Conservation (phyloP, 805 yeast genomes). For the Millerozyma acaciae region DNA sequence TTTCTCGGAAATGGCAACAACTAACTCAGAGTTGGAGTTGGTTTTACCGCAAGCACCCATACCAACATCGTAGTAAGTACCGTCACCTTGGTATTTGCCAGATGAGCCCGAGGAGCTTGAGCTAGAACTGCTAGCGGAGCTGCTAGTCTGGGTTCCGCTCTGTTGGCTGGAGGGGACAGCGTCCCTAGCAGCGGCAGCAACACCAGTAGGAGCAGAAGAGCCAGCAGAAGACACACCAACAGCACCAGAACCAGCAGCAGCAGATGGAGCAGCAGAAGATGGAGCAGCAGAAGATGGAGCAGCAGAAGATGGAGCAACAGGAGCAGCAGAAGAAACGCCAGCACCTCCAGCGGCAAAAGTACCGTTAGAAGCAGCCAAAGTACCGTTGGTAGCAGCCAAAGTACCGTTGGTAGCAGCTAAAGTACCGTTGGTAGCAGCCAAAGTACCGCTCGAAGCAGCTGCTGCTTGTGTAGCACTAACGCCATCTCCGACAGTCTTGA, state of each 20-base stretch:
- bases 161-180: slow-evolving; percentile 8
- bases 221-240: slow-evolving; percentile 7
- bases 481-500: slow-evolving; percentile 6
- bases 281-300: slow-evolving; percentile 9
- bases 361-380: too few species aligned
- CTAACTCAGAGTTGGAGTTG: slow-evolving; percentile 42
- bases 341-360: too few species aligned
- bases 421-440: too few species aligned
- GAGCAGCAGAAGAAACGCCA: slow-evolving; percentile 8
- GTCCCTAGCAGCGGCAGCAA: slow-evolving; percentile 6
- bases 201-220: slow-evolving; percentile 4
- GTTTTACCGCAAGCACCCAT: slow-evolving; percentile 55
- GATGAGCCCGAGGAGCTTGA: slow-evolving; percentile 15
- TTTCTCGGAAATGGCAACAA: slow-evolving; percentile 49
- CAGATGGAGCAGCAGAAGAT: slow-evolving; percentile 8
- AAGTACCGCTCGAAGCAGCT: too few species aligned
- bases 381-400: too few species aligned
- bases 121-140: slow-evolving; percentile 9
- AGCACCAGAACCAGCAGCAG: slow-evolving; percentile 8
- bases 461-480: slow-evolving; percentile 2
- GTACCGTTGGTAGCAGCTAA: too few species aligned
- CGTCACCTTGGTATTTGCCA: slow-evolving; percentile 36
- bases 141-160: slow-evolving; percentile 9
- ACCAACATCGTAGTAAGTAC: slow-evolving; percentile 46
- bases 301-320: slow-evolving; percentile 8